Evolutionary conservation across 1,284 basidiomycete species (phyloP).

Genomic region (Xerocomus nothofagi): DNA sequence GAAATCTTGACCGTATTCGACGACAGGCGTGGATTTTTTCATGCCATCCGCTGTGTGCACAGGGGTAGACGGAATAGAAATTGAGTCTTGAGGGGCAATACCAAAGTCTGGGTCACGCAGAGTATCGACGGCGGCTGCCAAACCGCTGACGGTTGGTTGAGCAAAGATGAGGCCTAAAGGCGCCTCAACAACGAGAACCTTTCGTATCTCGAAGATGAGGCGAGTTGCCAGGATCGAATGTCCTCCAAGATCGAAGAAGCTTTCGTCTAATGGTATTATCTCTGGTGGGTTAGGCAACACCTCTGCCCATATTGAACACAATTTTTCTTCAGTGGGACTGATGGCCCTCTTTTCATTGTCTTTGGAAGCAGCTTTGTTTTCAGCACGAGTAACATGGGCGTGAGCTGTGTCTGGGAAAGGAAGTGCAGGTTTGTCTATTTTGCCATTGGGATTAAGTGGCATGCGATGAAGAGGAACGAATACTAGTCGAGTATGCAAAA

Average conservation of each 20-base stretch:
- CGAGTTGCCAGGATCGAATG: constrained; percentile 98
- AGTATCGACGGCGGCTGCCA: constrained; percentile 78
- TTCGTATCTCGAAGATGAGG: constrained; percentile 96
- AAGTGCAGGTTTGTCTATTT: constrained; percentile 97
- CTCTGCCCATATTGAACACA: constrained; percentile 81
- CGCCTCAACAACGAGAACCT: constrained; percentile 87
- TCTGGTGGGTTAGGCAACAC: constrained; percentile 83
- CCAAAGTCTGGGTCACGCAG: constrained; percentile 83
- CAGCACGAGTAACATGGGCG: constrained; percentile 44
- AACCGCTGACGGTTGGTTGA: constrained; percentile 82
- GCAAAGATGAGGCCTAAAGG: constrained; percentile 95
- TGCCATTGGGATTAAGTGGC: constrained; percentile 99
- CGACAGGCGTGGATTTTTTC: constrained; percentile 22
- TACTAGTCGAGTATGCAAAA: constrained; percentile 49
- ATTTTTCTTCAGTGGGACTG: constrained; percentile 76
- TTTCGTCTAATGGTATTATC: constrained; percentile 86
- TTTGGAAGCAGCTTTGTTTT: constrained; percentile 34
- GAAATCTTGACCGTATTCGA: constrained; percentile 83
- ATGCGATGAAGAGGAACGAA: constrained; percentile 94
- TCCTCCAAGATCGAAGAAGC: constrained; percentile 98
- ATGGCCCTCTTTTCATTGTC: constrained; percentile 39
- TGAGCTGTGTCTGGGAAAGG: constrained; percentile 98
- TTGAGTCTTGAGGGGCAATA: constrained; percentile 48
- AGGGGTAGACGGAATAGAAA: constrained; percentile 21
- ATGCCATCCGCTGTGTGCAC: constrained; percentile 20